A percentile compares a stretch with the other conserved stretches of the same genome.
phyloP scores from a whole-genome alignment of 2,329 filamentous ascomycete species.

The Orbilia ellipsospora region DNA sequence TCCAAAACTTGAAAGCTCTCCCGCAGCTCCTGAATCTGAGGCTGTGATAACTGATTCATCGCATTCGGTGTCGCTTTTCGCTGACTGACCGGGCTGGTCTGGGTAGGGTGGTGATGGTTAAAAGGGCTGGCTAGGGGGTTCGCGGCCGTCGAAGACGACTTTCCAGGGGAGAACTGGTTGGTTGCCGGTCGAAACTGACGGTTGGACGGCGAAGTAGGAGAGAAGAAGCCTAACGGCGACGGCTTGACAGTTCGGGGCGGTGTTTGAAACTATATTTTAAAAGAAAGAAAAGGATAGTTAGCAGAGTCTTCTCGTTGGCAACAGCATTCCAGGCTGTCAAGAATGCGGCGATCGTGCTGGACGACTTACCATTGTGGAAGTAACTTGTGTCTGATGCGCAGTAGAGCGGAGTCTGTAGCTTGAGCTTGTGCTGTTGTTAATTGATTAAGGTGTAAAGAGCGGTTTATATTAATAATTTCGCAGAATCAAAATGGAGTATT shows the following conservation, averaged over 20 bases:
- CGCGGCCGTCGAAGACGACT: constrained; percentile 9
- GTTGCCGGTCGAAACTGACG: constrained; percentile 39
- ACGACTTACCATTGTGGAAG: constrained; percentile 24
- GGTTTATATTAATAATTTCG: background rate
- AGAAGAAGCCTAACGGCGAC: constrained; percentile 57
- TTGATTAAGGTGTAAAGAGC: background rate
- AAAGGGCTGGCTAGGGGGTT: constrained; percentile 53
- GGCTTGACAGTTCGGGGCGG: constrained; percentile 58
- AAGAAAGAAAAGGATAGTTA: background rate
- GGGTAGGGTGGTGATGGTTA: constrained; percentile 7
- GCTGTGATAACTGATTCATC: constrained; percentile 74
- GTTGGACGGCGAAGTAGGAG: constrained; percentile 40
- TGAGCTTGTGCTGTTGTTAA: background rate
- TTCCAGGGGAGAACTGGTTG: constrained; percentile 49
- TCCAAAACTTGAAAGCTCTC: constrained; percentile 96
- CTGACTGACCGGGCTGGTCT: constrained; percentile 53
- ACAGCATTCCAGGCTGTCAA: constrained; percentile 7
- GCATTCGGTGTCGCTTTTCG: constrained; percentile 67
- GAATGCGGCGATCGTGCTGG: background rate
- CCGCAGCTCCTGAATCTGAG: constrained; percentile 85
- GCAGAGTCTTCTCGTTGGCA: background rate
- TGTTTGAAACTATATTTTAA: constrained; percentile 43
- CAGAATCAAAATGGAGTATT: no score
- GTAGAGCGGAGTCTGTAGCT: background rate
- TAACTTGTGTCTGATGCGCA: constrained; percentile 14